A percentile compares a stretch with the other conserved stretches of the same genome.
These are phyloP conservation scores for Cryptococcus sp. DNA, from an alignment of 1,284 basidiomycete genomes.

Conservation along the genomic window DNA sequence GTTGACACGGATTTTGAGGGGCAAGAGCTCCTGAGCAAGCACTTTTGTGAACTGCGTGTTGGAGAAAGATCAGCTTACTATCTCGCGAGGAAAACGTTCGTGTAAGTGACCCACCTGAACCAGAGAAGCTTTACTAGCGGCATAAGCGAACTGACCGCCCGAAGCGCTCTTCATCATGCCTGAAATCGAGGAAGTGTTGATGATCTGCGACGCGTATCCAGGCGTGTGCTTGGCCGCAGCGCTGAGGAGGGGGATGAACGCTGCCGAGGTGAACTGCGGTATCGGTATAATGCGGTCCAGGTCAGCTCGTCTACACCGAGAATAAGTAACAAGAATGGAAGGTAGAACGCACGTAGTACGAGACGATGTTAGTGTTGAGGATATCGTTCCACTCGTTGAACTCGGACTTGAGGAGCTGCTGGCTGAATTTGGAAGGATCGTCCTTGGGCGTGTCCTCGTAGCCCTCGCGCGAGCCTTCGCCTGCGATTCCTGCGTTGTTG, in stretches of 20 bases:
- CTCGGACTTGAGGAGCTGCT: constrained; percentile 36
- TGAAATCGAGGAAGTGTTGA: constrained; percentile 45
- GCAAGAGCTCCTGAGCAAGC: constrained; percentile 37
- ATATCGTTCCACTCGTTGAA: constrained; percentile 32
- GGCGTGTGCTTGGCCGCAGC: constrained; percentile 34
- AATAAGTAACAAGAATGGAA: too few relatives aligned
- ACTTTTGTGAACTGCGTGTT: constrained; percentile 30
- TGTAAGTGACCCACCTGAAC: constrained; percentile 29
- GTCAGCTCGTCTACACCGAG: background rate
- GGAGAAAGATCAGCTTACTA: background rate
- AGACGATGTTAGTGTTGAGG: constrained; percentile 37
- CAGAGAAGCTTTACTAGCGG: constrained; percentile 38
- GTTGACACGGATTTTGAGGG: constrained; percentile 44
- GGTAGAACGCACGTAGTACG: constrained; percentile 31
- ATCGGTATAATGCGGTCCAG: too few relatives aligned
- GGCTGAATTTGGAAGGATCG: constrained; percentile 29
- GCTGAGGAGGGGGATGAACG: constrained; percentile 45
- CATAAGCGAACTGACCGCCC: constrained; percentile 44
- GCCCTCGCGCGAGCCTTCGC: constrained; percentile 35
- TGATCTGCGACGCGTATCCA: constrained; percentile 40
- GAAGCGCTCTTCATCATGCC: constrained; percentile 41
- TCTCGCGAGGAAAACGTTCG: too few relatives aligned
- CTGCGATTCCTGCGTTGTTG: constrained; percentile 48
- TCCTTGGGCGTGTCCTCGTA: constrained; percentile 25
- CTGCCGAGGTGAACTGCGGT: constrained; percentile 36